phyloP scores from a whole-genome alignment of 1,284 basidiomycete genomes.

The Hemileia vastatrix region DNA sequence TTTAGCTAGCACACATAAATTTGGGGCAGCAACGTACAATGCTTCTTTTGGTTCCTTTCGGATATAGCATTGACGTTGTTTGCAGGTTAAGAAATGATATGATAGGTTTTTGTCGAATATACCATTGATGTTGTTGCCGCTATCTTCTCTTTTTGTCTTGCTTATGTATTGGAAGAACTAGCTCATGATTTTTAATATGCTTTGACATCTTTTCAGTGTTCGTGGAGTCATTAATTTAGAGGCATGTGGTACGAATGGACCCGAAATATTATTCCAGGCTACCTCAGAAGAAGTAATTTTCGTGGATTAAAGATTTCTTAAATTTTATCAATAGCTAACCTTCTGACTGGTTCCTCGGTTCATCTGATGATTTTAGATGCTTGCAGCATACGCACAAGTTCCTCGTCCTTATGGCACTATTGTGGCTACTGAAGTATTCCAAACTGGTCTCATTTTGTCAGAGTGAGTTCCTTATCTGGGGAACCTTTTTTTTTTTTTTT shows the following conservation, averaged over 20 bases:
- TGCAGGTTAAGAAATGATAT: constrained; percentile 68
- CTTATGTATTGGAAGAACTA: too few species aligned
- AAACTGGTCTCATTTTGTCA: constrained; percentile 78
- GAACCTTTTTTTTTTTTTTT: background rate
- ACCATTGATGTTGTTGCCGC: constrained; percentile 1
- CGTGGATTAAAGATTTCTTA: too few species aligned
- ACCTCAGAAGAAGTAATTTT: constrained; percentile 65
- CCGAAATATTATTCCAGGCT: constrained; percentile 88
- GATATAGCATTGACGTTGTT: background rate
- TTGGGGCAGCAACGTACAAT: constrained; percentile 86
- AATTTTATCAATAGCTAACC: too few species aligned
- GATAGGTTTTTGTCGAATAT: constrained; percentile 59
- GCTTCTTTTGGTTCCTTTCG: background rate
- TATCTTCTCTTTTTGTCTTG: background rate
- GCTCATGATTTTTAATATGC: too few species aligned
- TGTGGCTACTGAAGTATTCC: constrained; percentile 87
- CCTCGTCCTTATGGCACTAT: constrained; percentile 85
- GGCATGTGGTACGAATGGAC: constrained; percentile 79
- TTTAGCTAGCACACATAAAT: constrained; percentile 42
- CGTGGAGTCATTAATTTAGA: constrained; percentile 86
- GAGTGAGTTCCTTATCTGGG: constrained; percentile 56
- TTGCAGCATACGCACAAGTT: constrained; percentile 74
- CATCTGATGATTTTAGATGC: constrained; percentile 55
- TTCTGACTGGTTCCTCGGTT: background rate
- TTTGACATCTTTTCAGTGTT: constrained; percentile 51